Conservation (phyloP, 176 grass and related monocot genomes). For the Saccharum spontaneum region DNA sequence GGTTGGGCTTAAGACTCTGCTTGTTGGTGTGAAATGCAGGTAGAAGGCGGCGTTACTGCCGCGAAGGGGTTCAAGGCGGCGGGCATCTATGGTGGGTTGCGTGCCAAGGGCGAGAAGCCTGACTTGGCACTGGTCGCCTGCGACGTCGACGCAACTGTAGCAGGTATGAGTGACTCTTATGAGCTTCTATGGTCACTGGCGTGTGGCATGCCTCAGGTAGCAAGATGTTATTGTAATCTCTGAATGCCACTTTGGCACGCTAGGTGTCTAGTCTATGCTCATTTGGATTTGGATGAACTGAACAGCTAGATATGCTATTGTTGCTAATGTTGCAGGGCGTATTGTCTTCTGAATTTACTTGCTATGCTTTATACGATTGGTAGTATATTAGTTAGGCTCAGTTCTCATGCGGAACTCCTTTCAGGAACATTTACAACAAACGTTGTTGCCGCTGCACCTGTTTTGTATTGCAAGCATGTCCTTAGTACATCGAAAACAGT, state of each 20-base stretch:
- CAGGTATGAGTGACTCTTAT: constrained; percentile 38
- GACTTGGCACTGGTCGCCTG: constrained; percentile 86
- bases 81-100: constrained; percentile 82
- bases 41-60: constrained; percentile 75
- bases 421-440: constrained; percentile 92
- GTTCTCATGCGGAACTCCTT: constrained; percentile 14
- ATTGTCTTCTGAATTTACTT: neutral
- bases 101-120: constrained; percentile 85
- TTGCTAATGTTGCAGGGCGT: constrained; percentile 12
- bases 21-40: constrained; percentile 49
- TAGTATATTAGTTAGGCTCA: neutral
- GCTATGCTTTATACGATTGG: neutral
- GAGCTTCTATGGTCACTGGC: neutral
- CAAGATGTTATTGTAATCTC: neutral
- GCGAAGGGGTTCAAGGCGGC: constrained; percentile 87
- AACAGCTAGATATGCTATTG: neutral
- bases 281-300: neutral
- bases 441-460: constrained; percentile 88
- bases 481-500: constrained; percentile 65
- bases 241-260: neutral
- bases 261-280: neutral
- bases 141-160: constrained; percentile 76
- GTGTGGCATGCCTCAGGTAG: neutral
- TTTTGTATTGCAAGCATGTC: constrained; percentile 78
- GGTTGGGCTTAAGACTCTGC: constrained; percentile 30